These are phyloP conservation scores for Volutella citrinella DNA, from an alignment of 2,329 filamentous ascomycete species.

Conservation along the genomic window DNA sequence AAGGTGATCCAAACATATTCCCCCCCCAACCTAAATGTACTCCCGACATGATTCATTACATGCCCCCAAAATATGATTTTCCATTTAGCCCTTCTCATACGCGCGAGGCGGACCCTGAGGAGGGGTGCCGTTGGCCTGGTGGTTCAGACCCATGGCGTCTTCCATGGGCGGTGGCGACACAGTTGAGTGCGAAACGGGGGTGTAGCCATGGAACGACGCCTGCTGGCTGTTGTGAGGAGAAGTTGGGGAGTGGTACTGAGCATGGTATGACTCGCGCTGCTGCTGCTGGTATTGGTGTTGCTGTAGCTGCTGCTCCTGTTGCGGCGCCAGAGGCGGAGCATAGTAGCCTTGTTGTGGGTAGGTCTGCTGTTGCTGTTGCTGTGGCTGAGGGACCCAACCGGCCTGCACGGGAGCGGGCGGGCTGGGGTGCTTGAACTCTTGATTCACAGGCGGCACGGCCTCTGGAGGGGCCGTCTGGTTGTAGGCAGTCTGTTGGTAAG, in stretches of 20 bases:
- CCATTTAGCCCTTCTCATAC: too few relatives aligned
- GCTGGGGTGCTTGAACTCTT: too few relatives aligned
- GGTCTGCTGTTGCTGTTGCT: constrained; percentile 1
- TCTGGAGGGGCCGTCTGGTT: not conserved
- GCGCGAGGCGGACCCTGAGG: constrained; percentile 11
- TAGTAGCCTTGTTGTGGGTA: constrained; percentile 1
- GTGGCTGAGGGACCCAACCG: constrained; percentile 3
- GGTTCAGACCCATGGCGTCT: constrained; percentile 28
- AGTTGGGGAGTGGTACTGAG: not conserved
- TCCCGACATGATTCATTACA: too few relatives aligned
- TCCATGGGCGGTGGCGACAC: constrained; percentile 24
- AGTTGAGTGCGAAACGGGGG: constrained; percentile 3
- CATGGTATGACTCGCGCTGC: constrained; percentile 4
- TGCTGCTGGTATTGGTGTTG: constrained; percentile 2
- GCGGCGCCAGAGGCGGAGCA: not conserved
- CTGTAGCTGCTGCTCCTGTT: constrained; percentile 4
- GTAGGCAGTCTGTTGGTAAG: too few relatives aligned
- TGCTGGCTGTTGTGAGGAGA: constrained; percentile 5
- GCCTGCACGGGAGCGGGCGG: not conserved
- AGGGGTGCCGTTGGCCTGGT: constrained; percentile 29
- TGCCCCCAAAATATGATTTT: too few relatives aligned
- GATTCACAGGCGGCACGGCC: too few relatives aligned
- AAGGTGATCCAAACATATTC: too few relatives aligned
- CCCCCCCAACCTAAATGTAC: too few relatives aligned
- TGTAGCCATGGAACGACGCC: constrained; percentile 1